Base-by-base conservation (phyloP, 140 eudicot species). In the Ambrosia hybrid region DNA sequence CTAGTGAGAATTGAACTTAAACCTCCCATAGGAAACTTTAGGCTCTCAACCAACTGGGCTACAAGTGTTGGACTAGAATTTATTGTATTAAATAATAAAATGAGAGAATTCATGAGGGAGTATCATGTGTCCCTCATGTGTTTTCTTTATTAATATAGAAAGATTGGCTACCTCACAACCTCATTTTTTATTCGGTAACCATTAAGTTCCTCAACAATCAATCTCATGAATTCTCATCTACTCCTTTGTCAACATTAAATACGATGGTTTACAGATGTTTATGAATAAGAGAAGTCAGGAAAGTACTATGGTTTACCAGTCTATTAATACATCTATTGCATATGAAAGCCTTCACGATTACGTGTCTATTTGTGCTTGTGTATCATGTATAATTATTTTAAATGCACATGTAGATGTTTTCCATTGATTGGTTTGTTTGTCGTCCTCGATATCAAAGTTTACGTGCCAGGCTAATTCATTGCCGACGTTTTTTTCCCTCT, bases 161-260 rank as follows among this genome's bases (percentile, higher is more conserved):
- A 77, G 51, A 60, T 30, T 76, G 26, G 62, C 14, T 30, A 21
- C 52, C 53, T 51, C 79, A 9, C 70, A 58, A 21, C 76, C 66
- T 51, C 41, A 59, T 63, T 17, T 55, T 66, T 30, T 67, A 56
- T 66, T 57, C 17, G 45, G 39, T 57, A 45, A 26, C 51, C 48
- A 61, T 70, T 70, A 61, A 76, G 55, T 51, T 30, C 72, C 16
- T 38, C 13, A 9, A 37, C 13, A 9, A 37, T 70, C 33, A 17
- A 10, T 10, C 52, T 39, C 65, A 48, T 66, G 55, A 43, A 43
- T 17, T 41, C 43, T 71, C 81, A 77, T 77, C 81, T 52, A 77
- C 81, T 77, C 52, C 49, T 33, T 41, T 71, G 37, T 67, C 67
- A 30, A 9, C 45, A 70, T 70, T 77, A 70, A 77, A 62, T 63